A percentile compares a stretch with the other conserved stretches of the same genome.
phyloP scores from a whole-genome alignment of 805 yeast species.

The Candida ipomoeae region DNA sequence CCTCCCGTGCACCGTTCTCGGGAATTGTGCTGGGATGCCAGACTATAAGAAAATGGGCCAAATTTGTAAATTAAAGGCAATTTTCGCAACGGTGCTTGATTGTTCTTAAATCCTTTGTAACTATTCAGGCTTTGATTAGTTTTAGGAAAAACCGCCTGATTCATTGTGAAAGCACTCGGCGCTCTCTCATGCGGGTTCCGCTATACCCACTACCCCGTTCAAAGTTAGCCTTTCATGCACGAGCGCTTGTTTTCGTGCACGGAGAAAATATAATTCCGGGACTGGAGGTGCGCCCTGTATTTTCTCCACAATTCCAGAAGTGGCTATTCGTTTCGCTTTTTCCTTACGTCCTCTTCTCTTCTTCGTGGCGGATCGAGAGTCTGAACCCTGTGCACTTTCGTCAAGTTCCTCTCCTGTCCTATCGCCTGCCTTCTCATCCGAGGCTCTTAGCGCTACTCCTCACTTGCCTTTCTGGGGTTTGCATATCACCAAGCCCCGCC shows the following conservation, averaged over 20 bases:
- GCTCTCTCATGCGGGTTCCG: not conserved
- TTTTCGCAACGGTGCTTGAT: not conserved
- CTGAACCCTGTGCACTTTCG: not conserved
- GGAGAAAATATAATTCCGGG: constrained; percentile 18
- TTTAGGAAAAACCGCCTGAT: not conserved
- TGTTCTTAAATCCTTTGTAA: not conserved
- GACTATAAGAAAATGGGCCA: not conserved
- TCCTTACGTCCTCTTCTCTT: not conserved
- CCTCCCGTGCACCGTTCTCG: not conserved
- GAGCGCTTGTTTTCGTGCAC: constrained; percentile 8
- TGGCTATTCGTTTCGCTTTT: not conserved
- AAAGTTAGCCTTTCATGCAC: constrained; percentile 1
- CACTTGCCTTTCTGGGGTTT: not conserved
- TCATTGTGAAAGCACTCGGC: not conserved
- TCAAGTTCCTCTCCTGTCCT: not conserved
- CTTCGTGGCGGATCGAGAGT: not conserved
- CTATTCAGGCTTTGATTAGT: too few relatives aligned
- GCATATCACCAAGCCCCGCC: not conserved
- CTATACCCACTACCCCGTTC: constrained; percentile 2
- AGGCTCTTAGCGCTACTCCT: not conserved
- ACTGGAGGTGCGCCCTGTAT: constrained; percentile 6
- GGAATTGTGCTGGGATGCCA: not conserved
- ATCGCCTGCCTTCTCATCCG: not conserved
- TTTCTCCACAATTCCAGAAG: constrained; percentile 9
- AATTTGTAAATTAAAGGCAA: not conserved